Percentiles rank a stretch among this genome's conserved stretches.
phyloP scores from a whole-genome alignment of 2,329 filamentous ascomycete species.

The Myrmaecium sp. region DNA sequence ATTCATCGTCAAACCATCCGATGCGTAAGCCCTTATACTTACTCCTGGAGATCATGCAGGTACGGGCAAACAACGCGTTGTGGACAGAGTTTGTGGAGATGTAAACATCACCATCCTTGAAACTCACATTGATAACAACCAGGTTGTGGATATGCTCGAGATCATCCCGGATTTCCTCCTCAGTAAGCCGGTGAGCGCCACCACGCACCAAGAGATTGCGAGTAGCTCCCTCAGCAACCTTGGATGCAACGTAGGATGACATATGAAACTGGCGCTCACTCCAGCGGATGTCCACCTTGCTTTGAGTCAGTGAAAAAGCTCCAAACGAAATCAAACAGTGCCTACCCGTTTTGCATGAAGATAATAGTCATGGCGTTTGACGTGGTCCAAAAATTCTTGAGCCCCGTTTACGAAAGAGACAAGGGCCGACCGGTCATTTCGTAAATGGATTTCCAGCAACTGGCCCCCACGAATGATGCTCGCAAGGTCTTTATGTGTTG shows the following conservation, averaged over 20 bases:
- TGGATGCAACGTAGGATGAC: slow-evolving; percentile 43
- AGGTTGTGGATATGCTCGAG: slow-evolving; percentile 73
- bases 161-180: slow-evolving; percentile 49
- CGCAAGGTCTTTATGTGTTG: slow-evolving; percentile 49
- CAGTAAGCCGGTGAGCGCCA: slow-evolving; percentile 39
- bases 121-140: slow-evolving; percentile 47
- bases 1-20: slow-evolving; percentile 58
- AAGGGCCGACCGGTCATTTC: slow-evolving; percentile 42
- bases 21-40: slow-evolving; percentile 56
- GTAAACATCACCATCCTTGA: slow-evolving; percentile 41
- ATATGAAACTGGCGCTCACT: slow-evolving; percentile 53
- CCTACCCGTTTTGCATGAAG: slow-evolving; percentile 51
- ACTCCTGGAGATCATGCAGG: slow-evolving; percentile 54
- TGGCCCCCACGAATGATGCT: slow-evolving; percentile 51
- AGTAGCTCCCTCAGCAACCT: slow-evolving; percentile 48
- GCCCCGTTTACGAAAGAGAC: slow-evolving; percentile 55
- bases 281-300: slow-evolving; percentile 52
- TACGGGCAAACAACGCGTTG: slow-evolving; percentile 57
- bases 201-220: slow-evolving; percentile 57
- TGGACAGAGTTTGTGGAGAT: slow-evolving; percentile 64
- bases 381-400: slow-evolving; percentile 44
- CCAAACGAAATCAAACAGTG: slow-evolving; percentile 3
- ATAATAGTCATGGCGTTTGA: slow-evolving; percentile 48
- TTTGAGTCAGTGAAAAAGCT: slow-evolving; percentile 2
- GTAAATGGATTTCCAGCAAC: slow-evolving; percentile 51